Base-by-base conservation (phyloP, 164 flowering plant genomes). In the Chimonanthus praecox region DNA sequence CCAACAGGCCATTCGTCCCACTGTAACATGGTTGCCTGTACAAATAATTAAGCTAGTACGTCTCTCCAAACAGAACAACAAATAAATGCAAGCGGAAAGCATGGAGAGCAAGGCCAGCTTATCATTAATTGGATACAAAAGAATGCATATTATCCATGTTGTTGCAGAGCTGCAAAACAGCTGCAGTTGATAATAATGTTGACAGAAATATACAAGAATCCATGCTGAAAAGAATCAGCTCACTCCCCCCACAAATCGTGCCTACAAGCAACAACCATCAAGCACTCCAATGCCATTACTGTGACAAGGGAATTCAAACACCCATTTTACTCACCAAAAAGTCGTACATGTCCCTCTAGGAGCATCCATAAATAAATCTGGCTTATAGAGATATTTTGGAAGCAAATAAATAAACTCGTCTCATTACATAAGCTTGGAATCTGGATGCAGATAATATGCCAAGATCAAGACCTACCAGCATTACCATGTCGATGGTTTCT, bases 401-500 rank as follows among this genome's bases (percentile, higher is more conserved):
- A 51, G 16, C 11, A 54, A 15, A 15, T 11, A 51, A 51, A 15
- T 3, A 51, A 51, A 10, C 16, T 13, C 16, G 6, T 13, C n/a
- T 3, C 60, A 54, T 54, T 11, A 54, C 16, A 43, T 72, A 2
- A 18, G 65, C 18, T 16, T 33, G 20, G 51, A 68, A 68, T 47
- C 70, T 7, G 51, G 0, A 49, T 58, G 6, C 58, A 64, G 58
- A 45, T 61, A 49, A 72, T 64, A 20, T 13, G 58, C n/a, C 15
- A 58, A 73, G 64, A 64, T 94, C 84, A 88, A 18, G 85, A 87
- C 80, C 98, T 85, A 44, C 90, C 92, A 44, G 85, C 82, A 83
- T 80, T 85, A 0, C 89, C 92, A 74, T 90, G 93, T 21, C 95
- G 82, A 75, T 91, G 97, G 82, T 74, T 91, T 83, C 92, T 87